Evolutionary conservation across 495 filamentous ascomycete genomes (phyloP), one percentile per base, ranked within the genome.

Genomic region (Trichodelitschia bisporula): DNA sequence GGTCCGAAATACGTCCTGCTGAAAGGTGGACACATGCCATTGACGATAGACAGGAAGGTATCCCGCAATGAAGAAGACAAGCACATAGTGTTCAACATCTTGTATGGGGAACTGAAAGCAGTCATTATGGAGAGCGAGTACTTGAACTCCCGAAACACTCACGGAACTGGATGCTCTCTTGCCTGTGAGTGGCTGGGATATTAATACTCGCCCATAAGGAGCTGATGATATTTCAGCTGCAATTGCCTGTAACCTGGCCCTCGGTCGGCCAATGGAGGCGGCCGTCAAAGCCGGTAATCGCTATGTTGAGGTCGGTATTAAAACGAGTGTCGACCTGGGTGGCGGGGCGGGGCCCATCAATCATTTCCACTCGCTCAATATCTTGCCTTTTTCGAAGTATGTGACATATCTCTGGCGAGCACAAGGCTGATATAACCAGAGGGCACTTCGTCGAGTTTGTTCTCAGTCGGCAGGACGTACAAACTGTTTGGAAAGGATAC

Each of bases 121-220:
- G 56, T 61, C 1, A 50, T 67, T 16, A 60, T 86, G 25, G 66
- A 82, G 47, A 73, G 59, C 5, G 57, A 57, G 2, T 92, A 70
- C 43, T 50, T 73, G 15, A 46, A 59, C 2, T 73, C 72, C 3
- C 72, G 58, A 36, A 82, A 86, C 38, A 97, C 86, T 2, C 86
- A 97, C 49, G 86, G 86, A 2, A 97, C 86, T 4, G 86, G 86
- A 13, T 97, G 86, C 43, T 86, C 80, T 10, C 64, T 97, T 32
- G 86, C 86, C 31, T 92, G 73, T 72, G 45, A 52, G 66, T 50
- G 2, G 14, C 15, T 29, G 18, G 5, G 3, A 12, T 9, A n/a
- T 18, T n/a, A 35, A 11, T 15, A 28, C 2, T 2, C 13, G 11
- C 20, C 19, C 19, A 23, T 12, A 10, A 18, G 36, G 4, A 14